These are phyloP conservation scores for Bipolaris oryzae DNA, from an alignment of 2,329 filamentous ascomycete genomes.

Conservation along the genomic window DNA sequence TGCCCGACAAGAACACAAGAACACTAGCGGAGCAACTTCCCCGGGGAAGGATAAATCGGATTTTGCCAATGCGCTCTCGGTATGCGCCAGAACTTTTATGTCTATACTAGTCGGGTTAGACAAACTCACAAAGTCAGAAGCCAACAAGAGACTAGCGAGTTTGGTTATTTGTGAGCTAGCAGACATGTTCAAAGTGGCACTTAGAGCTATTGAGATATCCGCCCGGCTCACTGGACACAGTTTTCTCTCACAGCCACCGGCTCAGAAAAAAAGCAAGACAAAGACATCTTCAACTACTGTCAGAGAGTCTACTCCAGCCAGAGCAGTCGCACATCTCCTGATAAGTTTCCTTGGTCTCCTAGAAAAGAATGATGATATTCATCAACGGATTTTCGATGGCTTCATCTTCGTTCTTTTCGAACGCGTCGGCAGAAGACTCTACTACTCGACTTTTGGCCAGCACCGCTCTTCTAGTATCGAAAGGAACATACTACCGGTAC, in stretches of 20 bases:
- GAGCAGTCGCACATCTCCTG: constrained; percentile 45
- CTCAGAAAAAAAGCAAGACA: constrained; percentile 16
- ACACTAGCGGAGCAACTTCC: constrained; percentile 10
- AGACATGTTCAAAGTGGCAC: constrained; percentile 46
- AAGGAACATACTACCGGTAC: constrained; percentile 31
- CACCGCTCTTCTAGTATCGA: constrained; percentile 34
- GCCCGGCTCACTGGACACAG: constrained; percentile 30
- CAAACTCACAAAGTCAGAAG: constrained; percentile 24
- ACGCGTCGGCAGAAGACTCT: constrained; percentile 48
- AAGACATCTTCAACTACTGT: constrained; percentile 4
- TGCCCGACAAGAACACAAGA: constrained; percentile 15
- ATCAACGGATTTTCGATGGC: constrained; percentile 53
- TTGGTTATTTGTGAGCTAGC: constrained; percentile 42
- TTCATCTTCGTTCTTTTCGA: constrained; percentile 51
- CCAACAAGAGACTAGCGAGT: constrained; percentile 21
- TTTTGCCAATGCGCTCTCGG: constrained; percentile 33
- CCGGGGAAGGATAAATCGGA: constrained; percentile 35
- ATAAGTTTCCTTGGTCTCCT: constrained; percentile 45
- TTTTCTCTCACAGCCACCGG: background rate
- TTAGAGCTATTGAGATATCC: constrained; percentile 39
- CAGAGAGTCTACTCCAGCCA: constrained; percentile 35
- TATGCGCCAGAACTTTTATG: constrained; percentile 41
- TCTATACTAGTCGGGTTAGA: constrained; percentile 40
- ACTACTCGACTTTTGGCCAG: constrained; percentile 48
- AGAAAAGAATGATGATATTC: constrained; percentile 41